Evolutionary conservation across 2,329 filamentous ascomycete genomes (phyloP).

Genomic region (Chaetomium globosum): DNA sequence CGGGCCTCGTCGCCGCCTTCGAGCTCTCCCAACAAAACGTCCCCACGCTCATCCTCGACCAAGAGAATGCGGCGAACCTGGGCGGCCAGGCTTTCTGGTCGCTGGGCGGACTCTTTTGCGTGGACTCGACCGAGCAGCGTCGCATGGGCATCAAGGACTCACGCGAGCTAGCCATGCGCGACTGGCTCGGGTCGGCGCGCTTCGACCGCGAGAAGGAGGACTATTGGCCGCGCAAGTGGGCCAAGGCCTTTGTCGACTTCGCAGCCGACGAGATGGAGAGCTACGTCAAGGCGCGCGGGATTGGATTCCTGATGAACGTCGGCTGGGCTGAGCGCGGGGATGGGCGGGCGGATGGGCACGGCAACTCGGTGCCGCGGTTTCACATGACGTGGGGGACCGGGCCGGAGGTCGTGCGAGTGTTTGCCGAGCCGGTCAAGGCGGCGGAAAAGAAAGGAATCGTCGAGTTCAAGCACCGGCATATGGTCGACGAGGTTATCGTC

Average conservation of each 20-base stretch:
- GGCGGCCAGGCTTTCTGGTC: conserved; percentile 68
- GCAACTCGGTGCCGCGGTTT: conserved; percentile 65
- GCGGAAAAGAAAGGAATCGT: conserved; percentile 58
- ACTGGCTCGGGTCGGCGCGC: conserved; percentile 60
- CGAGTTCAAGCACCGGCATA: conserved; percentile 58
- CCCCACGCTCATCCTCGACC: conserved; percentile 58
- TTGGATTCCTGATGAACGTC: conserved; percentile 57
- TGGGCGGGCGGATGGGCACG: conserved; percentile 59
- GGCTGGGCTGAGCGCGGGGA: conserved; percentile 65
- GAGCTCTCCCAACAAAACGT: conserved; percentile 56
- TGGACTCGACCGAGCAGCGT: conserved; percentile 60
- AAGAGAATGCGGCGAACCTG: conserved; percentile 59
- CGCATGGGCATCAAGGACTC: conserved; percentile 61
- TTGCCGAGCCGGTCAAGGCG: conserved; percentile 57
- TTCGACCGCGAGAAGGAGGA: conserved; percentile 62
- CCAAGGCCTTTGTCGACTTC: conserved; percentile 66
- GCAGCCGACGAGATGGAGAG: conserved; percentile 60
- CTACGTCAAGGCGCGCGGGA: conserved; percentile 57
- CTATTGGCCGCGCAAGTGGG: conserved; percentile 62
- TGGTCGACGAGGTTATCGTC: conserved; percentile 59
- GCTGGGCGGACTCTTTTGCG: conserved; percentile 62
- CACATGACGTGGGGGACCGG: conserved; percentile 65
- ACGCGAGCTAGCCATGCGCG: conserved; percentile 58
- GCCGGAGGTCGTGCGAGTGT: conserved; percentile 61
- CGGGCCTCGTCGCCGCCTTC: conserved; percentile 62